Base-by-base conservation (phyloP, 108 stramenopile species). In the Nitzschia sp. region DNA sequence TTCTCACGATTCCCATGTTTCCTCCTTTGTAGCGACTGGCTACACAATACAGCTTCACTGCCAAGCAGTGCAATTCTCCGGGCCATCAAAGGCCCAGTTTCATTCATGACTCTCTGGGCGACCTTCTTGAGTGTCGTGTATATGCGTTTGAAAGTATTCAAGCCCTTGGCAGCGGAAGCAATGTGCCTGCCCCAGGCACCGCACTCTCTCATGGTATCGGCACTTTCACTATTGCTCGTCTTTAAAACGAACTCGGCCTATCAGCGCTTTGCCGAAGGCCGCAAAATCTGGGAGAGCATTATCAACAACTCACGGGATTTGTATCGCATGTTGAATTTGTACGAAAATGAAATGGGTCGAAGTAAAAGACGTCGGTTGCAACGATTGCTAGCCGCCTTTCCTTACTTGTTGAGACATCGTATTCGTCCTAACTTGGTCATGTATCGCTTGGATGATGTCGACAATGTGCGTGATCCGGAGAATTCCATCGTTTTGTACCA, bases 201-300 rank as follows among this genome's bases (percentile, higher is more conserved):
- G 6, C 95, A 96, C 76, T 75, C 84, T 3, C 79, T 96, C 62
- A 83, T 95, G 67, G 90, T 91, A 3, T 79, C 80, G 28, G 93
- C 97, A 17, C 71, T 96, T 56, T 84, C 92, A 35, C 79, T 96
- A 38, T 75, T 98, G 26, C 80, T 98, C 17, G 97, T 95, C 11
- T 96, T 96, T 59, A 85, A 95, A 21, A 96, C 96, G 8, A 96
- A 96, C 66, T 80, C 84, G 18, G 93, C 95, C 8, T 98, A 98
- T 60, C 85, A 92, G 55, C 81, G 97, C 54, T 97, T 95, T 80
- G 90, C 92, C 46, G 97, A 97, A 64, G 97, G 97, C 45, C 72
- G 90, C 51, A 87, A 87, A 59, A 89, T 89, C 21, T 92, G 88
- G 88, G 86, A 89, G 76, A 70, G 72, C 29, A 89, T 92, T 48